A percentile compares a stretch with the other conserved stretches of the same genome.
These are phyloP conservation scores for Eucalyptus regnans DNA, from an alignment of 345 rosid genomes.

Conservation along the genomic window DNA sequence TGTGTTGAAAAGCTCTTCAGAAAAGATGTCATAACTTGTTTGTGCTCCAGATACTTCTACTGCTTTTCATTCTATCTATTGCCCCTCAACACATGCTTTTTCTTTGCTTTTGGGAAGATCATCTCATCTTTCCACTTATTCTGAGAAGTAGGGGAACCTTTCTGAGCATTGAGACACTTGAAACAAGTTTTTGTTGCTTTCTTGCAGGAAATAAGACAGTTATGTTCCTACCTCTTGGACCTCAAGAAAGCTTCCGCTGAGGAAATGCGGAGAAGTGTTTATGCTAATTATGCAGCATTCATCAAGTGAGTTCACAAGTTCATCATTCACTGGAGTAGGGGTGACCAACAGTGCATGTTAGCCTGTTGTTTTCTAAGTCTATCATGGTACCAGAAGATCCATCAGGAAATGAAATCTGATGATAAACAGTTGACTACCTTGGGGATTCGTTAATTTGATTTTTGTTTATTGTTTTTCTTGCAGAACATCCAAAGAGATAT, in stretches of 20 bases:
- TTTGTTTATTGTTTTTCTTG: background rate
- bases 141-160: background rate
- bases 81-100: background rate
- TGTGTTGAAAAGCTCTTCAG: background rate
- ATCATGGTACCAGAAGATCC: background rate
- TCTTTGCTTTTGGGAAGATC: background rate
- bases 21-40: background rate
- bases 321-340: background rate
- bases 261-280: slow-evolving; percentile 96
- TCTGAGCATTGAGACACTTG: background rate
- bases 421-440: background rate
- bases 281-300: slow-evolving; percentile 94
- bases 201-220: slow-evolving; percentile 75
- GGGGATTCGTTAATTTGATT: background rate
- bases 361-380: background rate
- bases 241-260: slow-evolving; percentile 97
- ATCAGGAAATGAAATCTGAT: background rate
- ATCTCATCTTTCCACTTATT: background rate
- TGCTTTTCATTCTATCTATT: background rate
- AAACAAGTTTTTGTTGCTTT: background rate
- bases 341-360: background rate
- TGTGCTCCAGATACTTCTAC: background rate
- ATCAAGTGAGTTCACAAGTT: slow-evolving; percentile 45
- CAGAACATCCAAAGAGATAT: slow-evolving; percentile 98
- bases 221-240: slow-evolving; percentile 77